Base-by-base conservation (phyloP, 2,329 filamentous ascomycete genomes). In the Eurotiales sp. region DNA sequence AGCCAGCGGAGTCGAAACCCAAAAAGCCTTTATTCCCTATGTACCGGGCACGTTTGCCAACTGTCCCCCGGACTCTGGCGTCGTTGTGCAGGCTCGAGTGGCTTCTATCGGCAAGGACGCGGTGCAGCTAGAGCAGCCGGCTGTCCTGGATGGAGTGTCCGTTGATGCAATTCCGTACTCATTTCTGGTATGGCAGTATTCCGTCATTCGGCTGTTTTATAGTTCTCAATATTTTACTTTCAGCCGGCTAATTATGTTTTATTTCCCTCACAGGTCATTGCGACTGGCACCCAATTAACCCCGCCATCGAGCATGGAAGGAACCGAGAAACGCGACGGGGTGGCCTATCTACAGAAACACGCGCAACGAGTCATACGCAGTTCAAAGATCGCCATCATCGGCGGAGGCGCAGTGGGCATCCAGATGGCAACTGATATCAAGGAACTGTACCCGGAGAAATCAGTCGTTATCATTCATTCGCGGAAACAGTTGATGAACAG, bases 381-480 rank as follows among this genome's bases (percentile, higher is more conserved):
- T 7, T 23, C 12, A 19, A 34, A 36, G 15, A 47, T 47, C 6
- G 32, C 21, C 21, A 25, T 47, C n/a, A 23, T 47, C 10, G 45
- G 45, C 6, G 45, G 45, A 12, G 45, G 45, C 4, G 45, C 45
- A 14, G 45, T 47, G 8, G 45, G 45, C 30, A 32, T 47, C 10
- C 30, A 47, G 32, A n/a, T 47, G 14, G 45, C 45, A 36, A 47
- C 32, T 6, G 45, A 47, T 39, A 47, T 47, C 30, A 47, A 47
- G 27, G 21, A 27, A 22, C 34, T 47, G 32, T 27, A 47, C 17
- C 45, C 45, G 10, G 45, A 36, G 6, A 47, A 47, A 14, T 22
- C 32, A 1, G 45, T 47, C 15, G 39, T 32, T 8, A 15, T 47
- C 21, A 11, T 47, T 10, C 45, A 47, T 23, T 47, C 45, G 4